Percentiles rank a stretch among this genome's conserved stretches.
Conservation (phyloP, 345 rosid genomes). For the Salix suchowensis region DNA sequence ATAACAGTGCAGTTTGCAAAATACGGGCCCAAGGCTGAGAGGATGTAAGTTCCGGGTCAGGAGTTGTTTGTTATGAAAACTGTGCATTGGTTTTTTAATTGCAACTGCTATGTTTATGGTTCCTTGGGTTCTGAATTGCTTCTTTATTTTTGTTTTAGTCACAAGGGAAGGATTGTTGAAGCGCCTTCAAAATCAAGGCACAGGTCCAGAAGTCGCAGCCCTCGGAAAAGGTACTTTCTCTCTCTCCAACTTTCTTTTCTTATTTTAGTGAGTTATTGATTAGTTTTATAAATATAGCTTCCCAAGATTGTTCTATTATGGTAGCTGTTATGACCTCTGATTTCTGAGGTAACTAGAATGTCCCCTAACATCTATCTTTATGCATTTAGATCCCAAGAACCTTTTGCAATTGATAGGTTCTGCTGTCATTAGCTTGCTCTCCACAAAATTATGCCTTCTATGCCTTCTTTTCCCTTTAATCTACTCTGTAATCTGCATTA, state of each 20-base stretch:
- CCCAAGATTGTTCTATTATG: too few relatives aligned
- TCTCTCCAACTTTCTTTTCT: background rate
- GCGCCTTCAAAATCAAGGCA: slow-evolving; percentile 33
- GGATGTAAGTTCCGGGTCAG: slow-evolving; percentile 49
- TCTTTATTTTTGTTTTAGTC: slow-evolving; percentile 20
- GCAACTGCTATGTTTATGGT: background rate
- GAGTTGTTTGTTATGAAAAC: too few relatives aligned
- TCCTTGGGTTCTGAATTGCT: background rate
- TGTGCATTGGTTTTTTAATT: background rate
- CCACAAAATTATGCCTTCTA: too few relatives aligned
- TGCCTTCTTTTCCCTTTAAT: too few relatives aligned
- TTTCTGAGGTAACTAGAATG: too few relatives aligned
- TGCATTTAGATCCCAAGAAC: too few relatives aligned
- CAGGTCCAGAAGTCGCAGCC: slow-evolving; percentile 54
- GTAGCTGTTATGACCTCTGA: too few relatives aligned
- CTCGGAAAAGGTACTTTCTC: slow-evolving; percentile 34
- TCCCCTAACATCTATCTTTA: too few relatives aligned
- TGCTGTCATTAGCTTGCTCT: too few relatives aligned
- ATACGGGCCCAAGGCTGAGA: slow-evolving; percentile 97
- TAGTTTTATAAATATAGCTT: too few relatives aligned
- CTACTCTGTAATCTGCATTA: too few relatives aligned
- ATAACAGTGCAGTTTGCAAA: slow-evolving; percentile 94
- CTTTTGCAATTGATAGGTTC: too few relatives aligned
- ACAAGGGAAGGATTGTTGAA: slow-evolving; percentile 49
- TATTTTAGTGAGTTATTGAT: background rate